Base-by-base conservation (phyloP, 1,284 basidiomycete species). In the Melampsora americana region DNA sequence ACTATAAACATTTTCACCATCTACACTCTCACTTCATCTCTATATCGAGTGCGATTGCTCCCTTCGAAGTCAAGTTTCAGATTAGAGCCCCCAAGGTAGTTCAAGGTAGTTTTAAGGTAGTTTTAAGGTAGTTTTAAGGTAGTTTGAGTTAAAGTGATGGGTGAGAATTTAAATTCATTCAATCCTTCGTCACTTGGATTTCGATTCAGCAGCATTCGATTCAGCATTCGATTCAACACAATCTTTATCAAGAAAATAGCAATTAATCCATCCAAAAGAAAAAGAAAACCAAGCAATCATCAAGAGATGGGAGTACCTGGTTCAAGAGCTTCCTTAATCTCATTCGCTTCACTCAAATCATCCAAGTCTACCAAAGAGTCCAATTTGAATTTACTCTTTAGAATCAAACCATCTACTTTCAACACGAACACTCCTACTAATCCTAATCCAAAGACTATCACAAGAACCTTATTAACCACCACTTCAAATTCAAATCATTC, bases 291-390 rank as follows among this genome's bases (percentile, higher is more conserved):
- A 42, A 42, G 1, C 16, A 56, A 23, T 23, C 53, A 56, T n/a
- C 53, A 56, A 56, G n/a, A 56, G 39, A 56, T 56, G 53, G 53
- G 53, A 56, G 53, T 56, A 23, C 53, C 53, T n/a, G 28, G 18
- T 56, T 56, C 53, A 56, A 56, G 53, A 56, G 53, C 53, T 5
- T 56, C 50, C 7, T 26, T 53, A n/a, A 6, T 56, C 9, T 56
- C 53, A 56, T 28, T 56, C 5, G 53, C 28, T 23, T 56, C 53
- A 56, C 50, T 53, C 6, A 53, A 53, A 53, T 5, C 50, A n/a
- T 26, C 50, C 6, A 23, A n/a, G n/a, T 56, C 53, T 23, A 56
- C 53, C n/a, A 56, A 23, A n/a, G 53, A 56, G 4, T 23, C 53
- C 20, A 56, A 6, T 23, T 23, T n/a, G 4, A 56, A 56, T 14